Base-by-base conservation (phyloP, 768 basidiomycete species). In the Tephrocybe sp. region DNA sequence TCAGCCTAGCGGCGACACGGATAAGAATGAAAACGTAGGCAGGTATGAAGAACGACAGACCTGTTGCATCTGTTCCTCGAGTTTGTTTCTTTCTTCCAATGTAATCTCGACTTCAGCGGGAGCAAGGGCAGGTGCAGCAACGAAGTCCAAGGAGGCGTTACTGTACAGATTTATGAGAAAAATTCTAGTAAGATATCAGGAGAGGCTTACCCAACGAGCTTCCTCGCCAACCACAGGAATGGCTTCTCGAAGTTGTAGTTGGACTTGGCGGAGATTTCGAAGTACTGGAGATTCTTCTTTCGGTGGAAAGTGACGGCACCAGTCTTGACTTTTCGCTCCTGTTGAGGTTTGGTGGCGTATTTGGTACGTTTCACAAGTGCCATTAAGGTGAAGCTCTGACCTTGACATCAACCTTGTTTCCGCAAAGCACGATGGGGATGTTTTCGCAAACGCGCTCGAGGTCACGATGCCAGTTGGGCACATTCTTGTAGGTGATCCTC, bases 241-340 rank as follows among this genome's bases (percentile, higher is more conserved):
- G 97, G 97, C 72, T 98, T 98, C 75, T 99, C 97, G 67, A 98
- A 98, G 80, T 99, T 99, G 73, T 98, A 99, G 81, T 99, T 99
- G 40, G 95, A 98, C 75, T 99, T 99, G 48, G 97, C 97, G 0
- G 97, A 98, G 61, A 99, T 98, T 67, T 99, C 97, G 68, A 95
- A 99, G 79, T 99, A 99, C 69, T 98, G 97, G 46, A 99, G 82
- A 74, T 96, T 98, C 83, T 99, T 99, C 91, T 99, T 99, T 68
- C 97, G 83, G 81, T 98, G 97, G 88, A 99, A 99, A 39, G 97
- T 99, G 55, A 99, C 97, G 37, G 88, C 85, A 45, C 92, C 92
- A 20, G 96, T 98, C 82, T 98, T 99, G 61, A 99, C 97, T 83
- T 99, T 99, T 57, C 97, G 93, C 74, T 99, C 97, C 96, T 98